A percentile compares a stretch with the other conserved stretches of the same genome.
Conservation (phyloP, 2,329 filamentous ascomycete genomes). For the Exophiala alcalophila region DNA sequence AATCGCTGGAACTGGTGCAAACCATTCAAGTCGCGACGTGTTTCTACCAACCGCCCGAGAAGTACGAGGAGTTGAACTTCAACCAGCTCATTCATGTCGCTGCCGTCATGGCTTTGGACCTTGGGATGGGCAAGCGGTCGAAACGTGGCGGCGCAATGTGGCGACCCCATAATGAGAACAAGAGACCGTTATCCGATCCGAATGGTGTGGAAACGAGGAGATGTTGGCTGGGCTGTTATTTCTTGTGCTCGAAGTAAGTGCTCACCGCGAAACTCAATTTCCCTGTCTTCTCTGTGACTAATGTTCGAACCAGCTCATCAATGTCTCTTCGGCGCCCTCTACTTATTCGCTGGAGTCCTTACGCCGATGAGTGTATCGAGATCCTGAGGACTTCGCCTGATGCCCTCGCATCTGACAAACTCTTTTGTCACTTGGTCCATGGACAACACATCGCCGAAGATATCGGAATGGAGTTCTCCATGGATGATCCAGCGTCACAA, state of each 20-base stretch:
- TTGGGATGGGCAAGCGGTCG: slow-evolving; percentile 66
- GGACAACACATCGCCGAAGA: slow-evolving; percentile 66
- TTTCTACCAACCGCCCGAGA: slow-evolving; percentile 81
- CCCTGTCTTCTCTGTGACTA: slow-evolving; percentile 6
- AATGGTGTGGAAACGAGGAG: slow-evolving; percentile 57
- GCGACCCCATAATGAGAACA: slow-evolving; percentile 39
- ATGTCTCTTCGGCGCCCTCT: slow-evolving; percentile 59
- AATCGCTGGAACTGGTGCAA: slow-evolving; percentile 80
- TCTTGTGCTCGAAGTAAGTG: slow-evolving; percentile 55
- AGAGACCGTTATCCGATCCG: slow-evolving; percentile 42
- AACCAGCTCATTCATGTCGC: slow-evolving; percentile 82
- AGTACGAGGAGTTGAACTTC: slow-evolving; percentile 83
- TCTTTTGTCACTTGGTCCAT: slow-evolving; percentile 57
- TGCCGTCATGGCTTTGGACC: slow-evolving; percentile 76
- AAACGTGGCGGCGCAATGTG: slow-evolving; percentile 39
- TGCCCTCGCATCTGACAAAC: slow-evolving; percentile 55
- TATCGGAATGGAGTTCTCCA: slow-evolving; percentile 62
- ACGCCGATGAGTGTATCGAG: slow-evolving; percentile 61
- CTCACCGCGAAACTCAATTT: neutral
- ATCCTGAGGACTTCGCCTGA: slow-evolving; percentile 56
- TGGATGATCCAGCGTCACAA: slow-evolving; percentile 60
- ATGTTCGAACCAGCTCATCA: slow-evolving; percentile 46
- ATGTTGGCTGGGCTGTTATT: slow-evolving; percentile 61
- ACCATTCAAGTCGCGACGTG: slow-evolving; percentile 70
- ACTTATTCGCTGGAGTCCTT: slow-evolving; percentile 59